Evolutionary conservation across 441 rosid genomes (phyloP).

Genomic region (Viola pubescens): DNA sequence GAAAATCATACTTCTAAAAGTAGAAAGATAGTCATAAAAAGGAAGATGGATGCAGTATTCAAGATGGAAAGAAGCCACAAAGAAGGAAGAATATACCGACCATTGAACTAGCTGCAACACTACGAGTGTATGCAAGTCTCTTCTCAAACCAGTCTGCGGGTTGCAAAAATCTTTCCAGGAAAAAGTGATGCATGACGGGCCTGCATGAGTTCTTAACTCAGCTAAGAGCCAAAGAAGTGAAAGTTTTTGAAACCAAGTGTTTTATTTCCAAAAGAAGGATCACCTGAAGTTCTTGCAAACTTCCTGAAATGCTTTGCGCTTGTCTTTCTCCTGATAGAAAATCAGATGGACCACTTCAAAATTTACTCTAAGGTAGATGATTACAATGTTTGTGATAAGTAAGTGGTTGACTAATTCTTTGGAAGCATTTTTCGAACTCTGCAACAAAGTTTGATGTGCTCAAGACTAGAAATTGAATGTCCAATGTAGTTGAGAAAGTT

Average conservation of each 20-base stretch:
- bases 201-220: conserved; percentile 38
- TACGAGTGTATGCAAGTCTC: conserved; percentile 93
- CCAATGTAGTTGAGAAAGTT: too few relatives aligned
- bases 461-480: too few relatives aligned
- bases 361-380: background rate
- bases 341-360: background rate
- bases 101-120: conserved; percentile 98
- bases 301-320: conserved; percentile 71
- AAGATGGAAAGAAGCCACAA: conserved; percentile 1
- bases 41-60: background rate
- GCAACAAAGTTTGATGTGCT: background rate
- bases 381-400: background rate
- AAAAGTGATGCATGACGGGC: conserved; percentile 96
- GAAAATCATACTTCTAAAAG: background rate
- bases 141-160: conserved; percentile 99
- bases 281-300: conserved; percentile 93
- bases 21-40: background rate
- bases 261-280: conserved; percentile 16
- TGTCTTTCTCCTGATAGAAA: conserved; percentile 67
- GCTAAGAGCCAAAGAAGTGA: conserved; percentile 18
- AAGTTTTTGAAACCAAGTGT: conserved; percentile 4
- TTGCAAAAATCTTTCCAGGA: conserved; percentile 79
- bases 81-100: conserved; percentile 32
- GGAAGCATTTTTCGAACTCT: background rate
- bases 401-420: background rate